A percentile compares a stretch with the other conserved stretches of the same genome.
Evolutionary conservation across 495 filamentous ascomycete species (phyloP).

Genomic region (Xanthoparmelia taractica): DNA sequence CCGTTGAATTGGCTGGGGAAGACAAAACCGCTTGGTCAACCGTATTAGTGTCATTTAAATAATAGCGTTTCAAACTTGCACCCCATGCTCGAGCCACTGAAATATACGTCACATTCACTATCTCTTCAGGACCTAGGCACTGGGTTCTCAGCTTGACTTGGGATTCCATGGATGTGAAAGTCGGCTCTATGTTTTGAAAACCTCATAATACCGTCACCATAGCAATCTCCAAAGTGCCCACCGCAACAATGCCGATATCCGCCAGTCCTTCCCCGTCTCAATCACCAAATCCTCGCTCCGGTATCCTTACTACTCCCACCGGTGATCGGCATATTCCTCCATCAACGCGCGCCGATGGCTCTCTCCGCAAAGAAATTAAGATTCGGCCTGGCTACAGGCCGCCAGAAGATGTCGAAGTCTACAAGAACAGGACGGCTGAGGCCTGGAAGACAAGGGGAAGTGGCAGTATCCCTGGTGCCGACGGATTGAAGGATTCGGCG

Average conservation of each 20-base stretch:
- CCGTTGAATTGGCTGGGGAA: no score
- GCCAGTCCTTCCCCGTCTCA: constrained; percentile 19
- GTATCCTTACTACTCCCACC: constrained; percentile 63
- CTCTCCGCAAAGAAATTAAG: constrained; percentile 80
- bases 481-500: constrained; percentile 47
- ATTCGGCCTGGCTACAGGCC: constrained; percentile 89
- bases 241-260: constrained; percentile 16
- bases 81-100: no score
- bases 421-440: constrained; percentile 86
- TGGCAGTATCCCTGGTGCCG: constrained; percentile 74
- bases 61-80: no score
- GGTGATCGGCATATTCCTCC: constrained; percentile 86
- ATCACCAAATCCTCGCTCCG: constrained; percentile 39
- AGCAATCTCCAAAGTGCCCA: background rate
- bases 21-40: background rate
- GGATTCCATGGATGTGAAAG: background rate
- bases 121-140: background rate
- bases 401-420: constrained; percentile 92
- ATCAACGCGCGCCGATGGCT: constrained; percentile 78
- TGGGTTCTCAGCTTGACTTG: background rate
- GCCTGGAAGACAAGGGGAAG: constrained; percentile 74
- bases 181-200: background rate
- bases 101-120: background rate
- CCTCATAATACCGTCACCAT: background rate
- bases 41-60: no score